These are phyloP conservation scores for Zalaria sp. DNA, from an alignment of 2,329 filamentous ascomycete species.

Conservation along the genomic window DNA sequence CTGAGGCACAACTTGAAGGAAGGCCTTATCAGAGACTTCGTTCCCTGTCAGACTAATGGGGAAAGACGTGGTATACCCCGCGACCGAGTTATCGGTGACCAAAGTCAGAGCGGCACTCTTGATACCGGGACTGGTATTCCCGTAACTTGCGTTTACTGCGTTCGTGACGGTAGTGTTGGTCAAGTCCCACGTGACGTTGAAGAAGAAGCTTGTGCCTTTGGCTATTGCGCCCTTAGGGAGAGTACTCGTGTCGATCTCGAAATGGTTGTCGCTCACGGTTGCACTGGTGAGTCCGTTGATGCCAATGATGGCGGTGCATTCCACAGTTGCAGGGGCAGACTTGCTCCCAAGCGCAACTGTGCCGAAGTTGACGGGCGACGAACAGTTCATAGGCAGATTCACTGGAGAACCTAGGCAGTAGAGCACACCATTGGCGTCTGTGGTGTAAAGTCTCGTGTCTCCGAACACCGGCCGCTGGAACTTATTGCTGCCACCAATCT, in stretches of 20 bases:
- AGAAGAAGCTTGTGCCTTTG: constrained; percentile 23
- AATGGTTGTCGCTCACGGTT: constrained; percentile 21
- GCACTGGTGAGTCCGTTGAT: constrained; percentile 23
- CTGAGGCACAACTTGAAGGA: constrained; percentile 21
- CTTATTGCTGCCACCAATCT: constrained; percentile 24
- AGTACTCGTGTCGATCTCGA: constrained; percentile 22
- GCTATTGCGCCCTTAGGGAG: constrained; percentile 23
- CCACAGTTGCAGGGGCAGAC: constrained; percentile 15
- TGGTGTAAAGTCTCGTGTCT: constrained; percentile 25
- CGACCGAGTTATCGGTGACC: constrained; percentile 22
- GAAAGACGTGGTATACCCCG: constrained; percentile 22
- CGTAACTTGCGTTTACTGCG: constrained; percentile 9
- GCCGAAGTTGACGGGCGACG: constrained; percentile 26
- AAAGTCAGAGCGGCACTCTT: constrained; percentile 23
- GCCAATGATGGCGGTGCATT: constrained; percentile 25
- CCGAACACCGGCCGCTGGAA: constrained; percentile 27
- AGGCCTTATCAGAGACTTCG: constrained; percentile 22
- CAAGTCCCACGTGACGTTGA: constrained; percentile 27
- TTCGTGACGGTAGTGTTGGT: constrained; percentile 9
- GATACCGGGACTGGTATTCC: constrained; percentile 20
- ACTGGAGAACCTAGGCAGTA: constrained; percentile 26
- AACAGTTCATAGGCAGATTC: constrained; percentile 26
- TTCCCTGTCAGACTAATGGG: constrained; percentile 25
- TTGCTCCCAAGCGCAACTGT: constrained; percentile 20
- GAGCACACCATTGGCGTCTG: constrained; percentile 18